Base-by-base conservation (phyloP, 2,329 filamentous ascomycete genomes). In the Trichoderma sp. region DNA sequence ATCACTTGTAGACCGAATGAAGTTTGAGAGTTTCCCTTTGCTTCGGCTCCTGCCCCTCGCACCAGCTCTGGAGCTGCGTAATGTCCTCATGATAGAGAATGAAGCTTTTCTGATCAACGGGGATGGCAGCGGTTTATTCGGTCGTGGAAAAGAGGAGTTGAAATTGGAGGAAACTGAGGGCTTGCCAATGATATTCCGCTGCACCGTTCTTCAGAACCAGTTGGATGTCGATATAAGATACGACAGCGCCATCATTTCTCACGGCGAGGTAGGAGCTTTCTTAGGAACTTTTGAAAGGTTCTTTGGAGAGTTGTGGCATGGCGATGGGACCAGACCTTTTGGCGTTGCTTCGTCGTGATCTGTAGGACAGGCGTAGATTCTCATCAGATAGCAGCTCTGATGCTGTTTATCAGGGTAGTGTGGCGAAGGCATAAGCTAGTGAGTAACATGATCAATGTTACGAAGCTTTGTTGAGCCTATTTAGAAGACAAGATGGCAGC, bases 121-220 rank as follows among this genome's bases (percentile, higher is more conserved):
- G 12, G 59, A 34, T 19, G 59, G 59, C 1, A 10, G 13, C 8
- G 59, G 32, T 6, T n/a, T 63, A 35, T 63, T 63, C 35, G 37
- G 45, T 1, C 13, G 22, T 9, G 59, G 59, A 19, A 37, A 52
- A n/a, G 59, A 63, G 17, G 59, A 63, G 45, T 5, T 63, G 32
- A 63, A 52, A 32, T 15, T 63, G 19, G 59, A 63, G 32, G 59
- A 63, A 8, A 63, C 59, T 0, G 59, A 63, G 13, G 59, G 32
- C 5, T 35, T 63, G 4, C 59, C 59, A 27, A 63, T 63, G 59
- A 63, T 63, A n/a, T 63, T 63, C 32, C 59, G 42, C 5, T 63
- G 59, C 8, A 35, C 45, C 3, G 17, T 27, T 29, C 13, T 52
- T 27, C 19, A 19, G 6, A 17, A 32, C 10, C 42, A 37, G 10